These are phyloP conservation scores for Begonia masoniana DNA, from an alignment of 306 rosid genomes.

Conservation along the genomic window DNA sequence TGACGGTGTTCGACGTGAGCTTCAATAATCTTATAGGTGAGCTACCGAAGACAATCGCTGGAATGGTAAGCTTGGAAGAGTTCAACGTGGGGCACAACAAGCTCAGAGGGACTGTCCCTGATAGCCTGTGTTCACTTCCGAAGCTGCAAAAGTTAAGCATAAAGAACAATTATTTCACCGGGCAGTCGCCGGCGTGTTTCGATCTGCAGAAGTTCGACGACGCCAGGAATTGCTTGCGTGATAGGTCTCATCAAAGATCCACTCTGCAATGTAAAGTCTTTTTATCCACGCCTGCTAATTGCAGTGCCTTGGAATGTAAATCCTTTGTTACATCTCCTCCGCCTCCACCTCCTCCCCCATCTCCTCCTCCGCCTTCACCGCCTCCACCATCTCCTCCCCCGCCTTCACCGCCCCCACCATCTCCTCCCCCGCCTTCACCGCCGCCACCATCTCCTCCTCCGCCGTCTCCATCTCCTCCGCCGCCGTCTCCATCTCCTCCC, in stretches of 20 bases:
- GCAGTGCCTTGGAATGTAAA: slow-evolving; percentile 13
- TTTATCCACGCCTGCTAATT: slow-evolving; percentile 11
- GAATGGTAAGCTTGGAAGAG: slow-evolving; percentile 37
- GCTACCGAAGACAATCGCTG: slow-evolving; percentile 34
- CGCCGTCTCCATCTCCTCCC: slow-evolving; percentile 2
- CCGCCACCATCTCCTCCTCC: slow-evolving; percentile 14
- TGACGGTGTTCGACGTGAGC: slow-evolving; percentile 54
- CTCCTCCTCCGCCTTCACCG: not conserved
- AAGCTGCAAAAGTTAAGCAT: slow-evolving; percentile 17
- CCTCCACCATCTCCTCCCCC: not conserved
- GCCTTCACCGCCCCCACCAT: not conserved
- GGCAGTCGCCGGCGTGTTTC: slow-evolving; percentile 13
- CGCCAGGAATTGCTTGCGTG: slow-evolving; percentile 16
- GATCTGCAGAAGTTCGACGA: slow-evolving; percentile 11
- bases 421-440: not conserved
- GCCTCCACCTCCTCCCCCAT: slow-evolving; percentile 6
- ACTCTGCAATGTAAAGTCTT: slow-evolving; percentile 14
- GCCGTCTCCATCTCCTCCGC: not conserved
- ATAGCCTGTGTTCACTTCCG: slow-evolving; percentile 19
- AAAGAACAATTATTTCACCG: slow-evolving; percentile 21
- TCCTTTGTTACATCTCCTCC: slow-evolving; percentile 20
- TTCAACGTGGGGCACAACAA: slow-evolving; percentile 50
- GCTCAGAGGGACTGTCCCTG: slow-evolving; percentile 19
- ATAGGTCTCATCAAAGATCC: slow-evolving; percentile 23
- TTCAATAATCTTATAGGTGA: slow-evolving; percentile 37